Base-by-base conservation (phyloP, 73 alveolate species). In the Paramecium caudatum region DNA sequence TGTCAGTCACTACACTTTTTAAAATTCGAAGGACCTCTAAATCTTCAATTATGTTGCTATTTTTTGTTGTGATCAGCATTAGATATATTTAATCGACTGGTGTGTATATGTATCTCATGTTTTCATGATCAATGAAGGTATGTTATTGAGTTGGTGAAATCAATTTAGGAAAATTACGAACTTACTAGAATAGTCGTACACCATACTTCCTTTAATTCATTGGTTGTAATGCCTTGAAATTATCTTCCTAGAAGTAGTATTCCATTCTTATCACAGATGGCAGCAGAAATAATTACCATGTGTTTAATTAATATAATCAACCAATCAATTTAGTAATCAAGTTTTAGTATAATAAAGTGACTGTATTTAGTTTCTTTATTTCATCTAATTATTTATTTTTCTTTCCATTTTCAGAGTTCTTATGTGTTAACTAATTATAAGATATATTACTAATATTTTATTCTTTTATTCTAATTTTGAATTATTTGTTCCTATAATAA, bases 201-300 rank as follows among this genome's bases (percentile, higher is more conserved):
- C 34, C 39, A 4, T 47, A 90, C 90, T 32, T 96, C 99, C 91
- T 97, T 99, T 74, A 98, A 93, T 68, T 96, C 94, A 88, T 95
- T 91, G 47, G 94, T 84, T 23, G 99, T 82, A 81, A 98, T 97
- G 33, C 94, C 95, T 34, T 95, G 83, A 91, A 96, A 98, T 92
- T 98, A 98, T 63, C 99, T 91, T 1, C 99, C 98, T 13, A 98
- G 80, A 37, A 95, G 82, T 85, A 98, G 92, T 65, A 95, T 96
- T 39, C 99, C 99, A 49, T 90, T 84, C 25, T 91, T 91, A 62
- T 94, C 95, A 91, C 99, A 95, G 13, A 98, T 90, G 9, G 95
- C 95, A 12, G 98, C 99, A 33, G 98, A 92, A 50, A 97, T 95
- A 33, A 97, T 97, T 74, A 97, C 99, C 99, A 97, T 97, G n/a